phyloP scores from a whole-genome alignment of 768 basidiomycete species.

The Cyathus striatus region DNA sequence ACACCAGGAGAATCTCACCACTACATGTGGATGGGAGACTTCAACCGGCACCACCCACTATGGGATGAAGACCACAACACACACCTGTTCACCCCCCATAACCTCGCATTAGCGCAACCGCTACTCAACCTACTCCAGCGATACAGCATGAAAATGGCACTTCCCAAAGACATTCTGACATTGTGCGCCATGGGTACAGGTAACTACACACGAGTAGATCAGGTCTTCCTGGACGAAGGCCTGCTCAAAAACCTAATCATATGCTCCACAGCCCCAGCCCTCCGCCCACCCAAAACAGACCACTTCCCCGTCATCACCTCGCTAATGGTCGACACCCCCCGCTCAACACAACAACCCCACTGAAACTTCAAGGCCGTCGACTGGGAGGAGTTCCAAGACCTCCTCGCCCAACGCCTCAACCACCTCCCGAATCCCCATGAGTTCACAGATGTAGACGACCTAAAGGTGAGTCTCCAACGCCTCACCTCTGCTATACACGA shows the following conservation, averaged over 20 bases:
- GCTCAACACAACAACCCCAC: not conserved
- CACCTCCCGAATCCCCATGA: not conserved
- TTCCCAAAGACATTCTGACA: not conserved
- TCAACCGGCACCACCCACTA: not conserved
- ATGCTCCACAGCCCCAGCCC: not conserved
- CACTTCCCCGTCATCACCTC: not conserved
- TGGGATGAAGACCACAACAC: not conserved
- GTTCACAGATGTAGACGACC: not conserved
- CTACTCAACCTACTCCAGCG: not conserved
- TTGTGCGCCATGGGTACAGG: not conserved
- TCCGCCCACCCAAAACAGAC: not conserved
- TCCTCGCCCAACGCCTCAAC: not conserved
- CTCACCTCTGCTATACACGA: not conserved
- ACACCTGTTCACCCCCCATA: not conserved
- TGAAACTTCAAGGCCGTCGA: not conserved
- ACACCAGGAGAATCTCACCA: not conserved
- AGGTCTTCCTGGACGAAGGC: not conserved
- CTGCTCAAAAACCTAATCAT: not conserved
- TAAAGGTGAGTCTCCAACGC: not conserved
- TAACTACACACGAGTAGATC: not conserved
- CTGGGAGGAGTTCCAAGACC: not conserved
- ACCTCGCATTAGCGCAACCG: not conserved
- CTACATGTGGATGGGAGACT: not conserved
- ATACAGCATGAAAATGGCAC: not conserved
- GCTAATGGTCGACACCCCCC: not conserved